Percentiles rank a stretch among this genome's conserved stretches.
Conservation (phyloP, 192 early-diverging fungal species). For the Powellomyces hirtus region DNA sequence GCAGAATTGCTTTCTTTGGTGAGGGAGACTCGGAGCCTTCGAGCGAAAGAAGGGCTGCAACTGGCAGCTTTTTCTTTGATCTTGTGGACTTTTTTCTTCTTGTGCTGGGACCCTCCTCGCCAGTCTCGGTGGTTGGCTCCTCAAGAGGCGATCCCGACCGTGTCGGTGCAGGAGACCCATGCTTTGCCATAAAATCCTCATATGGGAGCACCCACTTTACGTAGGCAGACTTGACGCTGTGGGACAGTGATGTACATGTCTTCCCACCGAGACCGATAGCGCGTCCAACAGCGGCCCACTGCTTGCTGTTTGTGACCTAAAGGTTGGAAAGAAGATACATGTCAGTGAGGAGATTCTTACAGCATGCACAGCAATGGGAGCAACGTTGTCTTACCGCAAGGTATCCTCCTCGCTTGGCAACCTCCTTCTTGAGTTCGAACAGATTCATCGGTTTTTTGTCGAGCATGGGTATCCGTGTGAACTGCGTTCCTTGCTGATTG, state of each 20-base stretch:
- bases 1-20: conserved; percentile 11
- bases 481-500: conserved; percentile 67
- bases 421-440: conserved; percentile 77
- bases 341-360: background rate
- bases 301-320: conserved; percentile 67
- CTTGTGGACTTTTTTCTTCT: conserved; percentile 5
- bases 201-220: conserved; percentile 48
- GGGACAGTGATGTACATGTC: conserved; percentile 21
- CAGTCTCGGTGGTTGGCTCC: background rate
- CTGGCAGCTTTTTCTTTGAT: background rate
- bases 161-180: conserved; percentile 11
- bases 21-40: background rate
- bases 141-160: background rate
- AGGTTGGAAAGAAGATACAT: no score
- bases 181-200: conserved; percentile 41
- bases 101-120: background rate
- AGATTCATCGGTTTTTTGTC: conserved; percentile 86
- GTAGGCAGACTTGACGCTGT: conserved; percentile 38
- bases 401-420: conserved; percentile 71
- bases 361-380: no score
- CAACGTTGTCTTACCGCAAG: no score
- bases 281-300: conserved; percentile 84
- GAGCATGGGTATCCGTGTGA: conserved; percentile 77
- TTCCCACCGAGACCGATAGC: conserved; percentile 38
- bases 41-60: background rate